Conservation (phyloP, 108 stramenopile species). For the Schizochytrium sp. region DNA sequence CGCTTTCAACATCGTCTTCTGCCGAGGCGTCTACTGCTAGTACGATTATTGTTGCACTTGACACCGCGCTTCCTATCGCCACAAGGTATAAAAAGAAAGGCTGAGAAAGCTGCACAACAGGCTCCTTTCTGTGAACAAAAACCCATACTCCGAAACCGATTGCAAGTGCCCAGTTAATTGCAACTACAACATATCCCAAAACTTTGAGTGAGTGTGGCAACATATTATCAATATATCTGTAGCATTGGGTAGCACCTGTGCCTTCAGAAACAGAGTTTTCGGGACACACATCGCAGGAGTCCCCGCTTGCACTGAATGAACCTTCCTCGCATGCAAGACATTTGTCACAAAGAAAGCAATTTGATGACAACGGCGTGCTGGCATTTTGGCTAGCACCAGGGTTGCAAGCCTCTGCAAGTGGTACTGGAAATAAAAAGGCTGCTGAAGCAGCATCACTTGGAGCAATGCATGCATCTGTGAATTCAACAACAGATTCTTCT, state of each 20-base stretch:
- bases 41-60: not conserved
- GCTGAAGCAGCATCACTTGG: conserved; percentile 73
- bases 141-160: not conserved
- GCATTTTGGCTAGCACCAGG: conserved; percentile 67
- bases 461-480: conserved; percentile 65
- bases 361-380: not conserved
- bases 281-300: conserved; percentile 57
- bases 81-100: conserved; percentile 32
- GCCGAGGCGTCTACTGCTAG: not conserved
- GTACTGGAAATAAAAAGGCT: conserved; percentile 66
- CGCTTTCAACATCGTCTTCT: not conserved
- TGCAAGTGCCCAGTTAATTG: conserved; percentile 63
- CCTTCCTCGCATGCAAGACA: conserved; percentile 69
- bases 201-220: conserved; percentile 59
- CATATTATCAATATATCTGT: conserved; percentile 65
- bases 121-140: conserved; percentile 33
- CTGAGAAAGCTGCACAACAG: conserved; percentile 29
- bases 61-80: not conserved
- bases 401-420: conserved; percentile 62
- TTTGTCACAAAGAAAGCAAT: conserved; percentile 65
- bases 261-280: conserved; percentile 59
- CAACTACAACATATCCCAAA: conserved; percentile 70
- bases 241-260: not conserved
- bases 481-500: not conserved
- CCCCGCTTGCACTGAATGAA: conserved; percentile 62